Base-by-base conservation (phyloP, 164 flowering plant species). In the Annona cherimola region DNA sequence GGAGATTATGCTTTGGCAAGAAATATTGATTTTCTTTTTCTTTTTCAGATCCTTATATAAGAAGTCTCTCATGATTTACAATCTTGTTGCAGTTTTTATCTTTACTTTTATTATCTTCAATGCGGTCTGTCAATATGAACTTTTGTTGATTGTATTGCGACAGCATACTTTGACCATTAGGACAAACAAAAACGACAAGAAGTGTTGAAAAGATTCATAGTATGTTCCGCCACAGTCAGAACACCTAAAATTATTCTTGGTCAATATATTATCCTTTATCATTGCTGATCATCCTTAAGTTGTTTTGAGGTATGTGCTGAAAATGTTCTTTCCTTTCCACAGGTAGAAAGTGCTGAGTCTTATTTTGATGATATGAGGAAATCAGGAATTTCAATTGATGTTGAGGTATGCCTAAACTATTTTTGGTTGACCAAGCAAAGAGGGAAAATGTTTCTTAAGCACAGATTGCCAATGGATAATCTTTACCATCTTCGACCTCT, bases 331-430 rank as follows among this genome's bases (percentile, higher is more conserved):
- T 66, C 3, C 60, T 1, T 20, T 69, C 78, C 54, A 39, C 81
- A 94, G 96, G 89, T 94, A 42, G 84, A 78, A 65, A 81, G 72
- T 84, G 97, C 98, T 61, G 97, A 95, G 78, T 80, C 88, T 72
- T 95, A 88, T 84, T 69, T 77, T 39, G 75, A 40, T 67, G 65
- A 66, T 54, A 83, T 92, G 87, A 84, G 70, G 77, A 80, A 76
- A 71, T 89, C 96, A 71, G 95, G 94, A 71, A 83, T 95, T 70
- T 67, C 75, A 45, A 76, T 92, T 76, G 76, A 79, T 35, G 80
- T 85, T 80, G 97, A 94, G 96, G 99, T 92, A 81, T 35, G 45
- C 6, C 40, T 54, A 42, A 7, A 12, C 18, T 64, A 64, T 39
- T 64, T 5, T 50, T 50, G 35, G 35, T 26, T 26, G 35, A 26